These are phyloP conservation scores for Candida dajiaensis DNA, from an alignment of 805 yeast species.

Conservation along the genomic window DNA sequence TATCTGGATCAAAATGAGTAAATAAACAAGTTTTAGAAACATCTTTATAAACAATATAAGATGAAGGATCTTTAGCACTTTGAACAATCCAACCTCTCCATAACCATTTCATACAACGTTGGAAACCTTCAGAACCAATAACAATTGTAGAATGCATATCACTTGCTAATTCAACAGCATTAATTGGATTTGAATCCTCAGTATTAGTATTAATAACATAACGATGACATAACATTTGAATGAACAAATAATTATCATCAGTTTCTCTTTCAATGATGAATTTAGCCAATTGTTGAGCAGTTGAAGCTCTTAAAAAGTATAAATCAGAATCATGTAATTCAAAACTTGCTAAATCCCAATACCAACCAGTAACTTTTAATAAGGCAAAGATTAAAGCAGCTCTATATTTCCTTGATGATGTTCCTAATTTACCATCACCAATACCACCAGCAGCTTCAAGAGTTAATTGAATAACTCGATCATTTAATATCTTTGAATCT, in stretches of 20 bases:
- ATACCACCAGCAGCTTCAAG: constrained; percentile 77
- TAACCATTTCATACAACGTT: constrained; percentile 80
- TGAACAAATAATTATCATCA: constrained; percentile 53
- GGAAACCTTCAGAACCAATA: constrained; percentile 77
- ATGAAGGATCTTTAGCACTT: constrained; percentile 59
- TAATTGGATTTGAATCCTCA: constrained; percentile 55
- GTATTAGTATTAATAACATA: constrained; percentile 61
- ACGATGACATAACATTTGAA: constrained; percentile 72
- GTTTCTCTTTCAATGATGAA: constrained; percentile 56
- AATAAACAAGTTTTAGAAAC: constrained; percentile 47
- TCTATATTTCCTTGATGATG: constrained; percentile 56
- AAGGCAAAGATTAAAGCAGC: constrained; percentile 66
- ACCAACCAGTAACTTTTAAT: constrained; percentile 77
- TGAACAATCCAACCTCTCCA: constrained; percentile 95
- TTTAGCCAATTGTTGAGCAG: constrained; percentile 74
- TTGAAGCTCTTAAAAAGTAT: constrained; percentile 50
- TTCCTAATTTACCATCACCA: constrained; percentile 49
- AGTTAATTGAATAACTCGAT: constrained; percentile 52
- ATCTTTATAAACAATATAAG: constrained; percentile 59
- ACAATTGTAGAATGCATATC: constrained; percentile 77
- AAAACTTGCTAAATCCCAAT: constrained; percentile 46
- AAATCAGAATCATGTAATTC: constrained; percentile 68
- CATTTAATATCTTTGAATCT: constrained; percentile 54
- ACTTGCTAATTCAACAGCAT: constrained; percentile 79
- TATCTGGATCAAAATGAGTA: constrained; percentile 72